Base-by-base conservation (phyloP, 345 rosid genomes). In the Adansonia digitata region DNA sequence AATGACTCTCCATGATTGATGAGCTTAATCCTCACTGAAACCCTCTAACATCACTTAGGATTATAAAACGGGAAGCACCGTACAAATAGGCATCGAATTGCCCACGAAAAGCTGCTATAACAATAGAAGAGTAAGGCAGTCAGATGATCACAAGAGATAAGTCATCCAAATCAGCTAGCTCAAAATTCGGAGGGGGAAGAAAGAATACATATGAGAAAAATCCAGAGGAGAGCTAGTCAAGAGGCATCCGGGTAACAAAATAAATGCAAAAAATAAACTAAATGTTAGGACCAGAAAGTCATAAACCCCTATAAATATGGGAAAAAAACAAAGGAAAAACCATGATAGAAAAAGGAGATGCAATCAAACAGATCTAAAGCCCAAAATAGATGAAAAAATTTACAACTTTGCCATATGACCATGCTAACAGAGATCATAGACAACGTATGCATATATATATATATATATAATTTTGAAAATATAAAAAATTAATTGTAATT, bases 1-100 rank as follows among this genome's bases (percentile, higher is more conserved):
- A 85, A 73, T 82, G 78, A 74, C 69, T 83, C 84, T 81, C 91
- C 93, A 88, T 83, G 81, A 73, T 73, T 77, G 72, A 72, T 69
- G 76, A 80, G 68, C 80, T 78, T 66, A 80, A 82, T 75, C 83
- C 78, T 81, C 83, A 74, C 82, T 72, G 52, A 78, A 82, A 82
- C 70, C 80, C 78, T 40, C 48, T 69, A 62, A 63, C 34, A 37
- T 15, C 51, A 74, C 79, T 74, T 55, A 62, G 68, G 76, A 53
- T 59, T 22, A 59, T 46, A 75, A 78, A 81, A 74, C 75, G 5
- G 53, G 56, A 69, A 78, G 17, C 34, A 26, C 59, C 12, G 72
- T 34, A 61, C 6, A 11, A 71, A 27, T 62, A 27, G 52, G 66
- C 62, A 79, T 49, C 57, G 43, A 49, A 51, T 5, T 2, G 29